phyloP scores from a whole-genome alignment of 1,139 yeast species.

The Blastobotrys apis region DNA sequence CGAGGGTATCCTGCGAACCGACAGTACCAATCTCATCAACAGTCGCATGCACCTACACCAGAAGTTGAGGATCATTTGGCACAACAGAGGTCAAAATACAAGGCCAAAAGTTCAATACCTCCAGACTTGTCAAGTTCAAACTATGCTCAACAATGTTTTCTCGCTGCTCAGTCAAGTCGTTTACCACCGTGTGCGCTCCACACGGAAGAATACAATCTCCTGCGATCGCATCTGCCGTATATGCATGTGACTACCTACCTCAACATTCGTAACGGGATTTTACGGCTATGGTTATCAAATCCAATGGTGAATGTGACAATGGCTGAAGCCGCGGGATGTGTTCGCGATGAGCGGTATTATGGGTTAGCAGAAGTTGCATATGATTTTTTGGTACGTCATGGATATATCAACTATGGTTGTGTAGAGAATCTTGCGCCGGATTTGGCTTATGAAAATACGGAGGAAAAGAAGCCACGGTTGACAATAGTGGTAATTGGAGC shows the following conservation, averaged over 20 bases:
- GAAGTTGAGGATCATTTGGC: conserved; percentile 20
- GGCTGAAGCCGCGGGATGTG: conserved; percentile 44
- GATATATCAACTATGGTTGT: conserved; percentile 44
- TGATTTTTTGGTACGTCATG: conserved; percentile 41
- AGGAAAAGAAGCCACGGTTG: conserved; percentile 34
- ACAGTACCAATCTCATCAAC: conserved; percentile 16
- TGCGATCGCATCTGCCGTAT: conserved; percentile 35
- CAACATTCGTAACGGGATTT: conserved; percentile 41
- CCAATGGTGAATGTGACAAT: conserved; percentile 41
- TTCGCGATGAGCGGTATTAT: conserved; percentile 39
- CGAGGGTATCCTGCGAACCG: conserved; percentile 1
- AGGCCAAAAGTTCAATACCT: conserved; percentile 40
- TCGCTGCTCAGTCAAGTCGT: conserved; percentile 42
- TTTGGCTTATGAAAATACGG: conserved; percentile 19
- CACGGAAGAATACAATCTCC: conserved; percentile 36
- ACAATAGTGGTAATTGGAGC: conserved; percentile 42
- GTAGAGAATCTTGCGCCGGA: conserved; percentile 31
- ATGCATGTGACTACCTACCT: conserved; percentile 42
- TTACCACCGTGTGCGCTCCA: conserved; percentile 38
- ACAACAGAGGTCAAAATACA: conserved; percentile 31
- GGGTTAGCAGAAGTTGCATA: conserved; percentile 42
- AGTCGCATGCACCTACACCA: conserved; percentile 17
- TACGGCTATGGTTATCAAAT: conserved; percentile 43
- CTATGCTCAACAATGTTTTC: conserved; percentile 40
- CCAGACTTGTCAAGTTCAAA: conserved; percentile 35